phyloP scores from a whole-genome alignment of 179 eudicot genomes.

The Nepenthes alata region DNA sequence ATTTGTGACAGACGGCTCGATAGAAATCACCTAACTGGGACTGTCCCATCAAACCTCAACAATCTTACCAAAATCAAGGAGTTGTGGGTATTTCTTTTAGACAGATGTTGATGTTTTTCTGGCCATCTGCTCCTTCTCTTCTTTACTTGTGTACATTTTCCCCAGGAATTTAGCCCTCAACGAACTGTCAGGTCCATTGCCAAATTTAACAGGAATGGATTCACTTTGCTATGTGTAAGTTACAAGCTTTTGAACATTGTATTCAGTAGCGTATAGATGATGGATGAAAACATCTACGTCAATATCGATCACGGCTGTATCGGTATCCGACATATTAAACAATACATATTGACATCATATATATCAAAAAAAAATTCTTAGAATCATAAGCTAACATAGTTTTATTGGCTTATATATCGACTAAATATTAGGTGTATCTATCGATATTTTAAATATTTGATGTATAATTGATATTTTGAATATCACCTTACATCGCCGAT shows the following conservation, averaged over 20 bases:
- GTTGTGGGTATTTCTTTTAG: constrained; percentile 43
- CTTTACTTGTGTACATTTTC: constrained; percentile 3
- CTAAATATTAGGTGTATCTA: no score
- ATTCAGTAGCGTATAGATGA: no score
- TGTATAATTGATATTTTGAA: no score
- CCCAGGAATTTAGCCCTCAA: constrained; percentile 72
- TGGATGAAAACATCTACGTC: no score
- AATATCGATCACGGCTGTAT: no score
- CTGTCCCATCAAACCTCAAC: constrained; percentile 59
- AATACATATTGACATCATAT: no score
- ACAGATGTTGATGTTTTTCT: neutral
- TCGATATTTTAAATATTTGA: no score
- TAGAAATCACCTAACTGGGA: constrained; percentile 48
- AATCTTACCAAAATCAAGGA: constrained; percentile 52
- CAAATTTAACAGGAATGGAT: constrained; percentile 63
- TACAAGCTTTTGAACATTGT: neutral
- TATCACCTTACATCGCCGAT: no score
- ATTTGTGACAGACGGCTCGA: constrained; percentile 36
- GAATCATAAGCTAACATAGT: no score
- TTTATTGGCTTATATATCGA: no score
- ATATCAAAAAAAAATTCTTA: no score
- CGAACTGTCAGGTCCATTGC: constrained; percentile 50
- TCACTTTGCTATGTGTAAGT: constrained; percentile 73
- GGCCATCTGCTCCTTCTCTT: neutral
- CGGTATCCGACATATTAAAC: no score